Evolutionary conservation across 2,329 filamentous ascomycete species (phyloP), one percentile per base, ranked within the genome.

Genomic region (Colletotrichum theobromicola): DNA sequence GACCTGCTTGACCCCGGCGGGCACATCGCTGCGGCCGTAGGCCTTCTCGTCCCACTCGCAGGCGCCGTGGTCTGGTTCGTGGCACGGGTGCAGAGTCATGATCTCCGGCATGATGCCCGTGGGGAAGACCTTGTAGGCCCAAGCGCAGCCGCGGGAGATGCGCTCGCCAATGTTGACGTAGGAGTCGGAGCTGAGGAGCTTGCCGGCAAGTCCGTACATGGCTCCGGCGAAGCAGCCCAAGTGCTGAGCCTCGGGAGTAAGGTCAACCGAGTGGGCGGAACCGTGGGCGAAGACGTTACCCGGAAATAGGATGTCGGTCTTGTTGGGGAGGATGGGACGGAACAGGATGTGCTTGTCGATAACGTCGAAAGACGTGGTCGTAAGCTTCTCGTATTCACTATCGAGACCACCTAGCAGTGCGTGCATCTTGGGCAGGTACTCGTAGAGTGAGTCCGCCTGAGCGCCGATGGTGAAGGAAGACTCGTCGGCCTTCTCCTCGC

Each of bases 201-300:
- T 90, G 1, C 92, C 89, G 7, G 88, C 91, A 21, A 94, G 87
- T 2, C 87, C 92, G 37, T 93, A 89, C 85, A 93, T 91, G 16
- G 92, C 93, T 6, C 93, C 92, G 2, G 89, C 86, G 79, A 93
- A 94, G 81, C 93, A 94, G 5, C 88, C 87, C 4, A 93, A 83
- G 80, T 94, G 93, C 63, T 91, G 90, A 21, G 81, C 81, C 75
- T 86, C 82, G 6, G 85, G 79, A 15, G 79, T 72, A 18, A 85
- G 81, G 26, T 83, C 80, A 24, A 79, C 75, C 61, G 78, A 77
- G 16, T 72, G 76, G 21, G 42, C 42, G n/a, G 79, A 77, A 16
- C 79, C 57, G 57, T 61, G 79, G 35, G 80, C 79, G 46, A 83
- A 77, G 58, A 80, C 82, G 62, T 83, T 85, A 66, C 81, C 92